These are phyloP conservation scores for Prunella vulgaris DNA, from an alignment of 257 asterid genomes.

Conservation along the genomic window DNA sequence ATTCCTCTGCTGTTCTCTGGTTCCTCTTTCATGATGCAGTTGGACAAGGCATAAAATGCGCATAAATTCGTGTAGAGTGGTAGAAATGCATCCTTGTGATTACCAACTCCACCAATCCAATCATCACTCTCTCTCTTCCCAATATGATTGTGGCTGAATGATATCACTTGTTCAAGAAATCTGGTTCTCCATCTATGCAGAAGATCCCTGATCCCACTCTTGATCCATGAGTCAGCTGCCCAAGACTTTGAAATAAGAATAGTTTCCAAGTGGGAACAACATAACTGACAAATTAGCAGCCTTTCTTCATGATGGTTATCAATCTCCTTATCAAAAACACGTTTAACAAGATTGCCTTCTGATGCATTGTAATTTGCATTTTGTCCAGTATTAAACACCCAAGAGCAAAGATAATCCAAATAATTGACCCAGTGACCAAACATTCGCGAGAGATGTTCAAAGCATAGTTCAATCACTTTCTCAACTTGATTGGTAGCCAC, in stretches of 20 bases:
- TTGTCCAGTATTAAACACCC: slow-evolving; percentile 54
- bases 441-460: slow-evolving; percentile 59
- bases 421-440: slow-evolving; percentile 72
- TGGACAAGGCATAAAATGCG: slow-evolving; percentile 62
- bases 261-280: slow-evolving; percentile 70
- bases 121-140: slow-evolving; percentile 35
- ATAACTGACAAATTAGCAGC: slow-evolving; percentile 71
- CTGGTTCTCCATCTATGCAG: slow-evolving; percentile 60
- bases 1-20: slow-evolving; percentile 27
- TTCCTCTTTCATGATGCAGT: slow-evolving; percentile 40
- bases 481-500: slow-evolving; percentile 78
- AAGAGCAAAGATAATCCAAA: slow-evolving; percentile 61
- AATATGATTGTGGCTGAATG: slow-evolving; percentile 36
- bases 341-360: slow-evolving; percentile 73
- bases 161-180: slow-evolving; percentile 48
- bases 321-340: slow-evolving; percentile 93
- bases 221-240: slow-evolving; percentile 19
- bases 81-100: slow-evolving; percentile 82
- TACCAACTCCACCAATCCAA: slow-evolving; percentile 95
- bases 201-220: slow-evolving; percentile 30
- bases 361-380: slow-evolving; percentile 34
- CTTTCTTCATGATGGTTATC: slow-evolving; percentile 96
- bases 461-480: slow-evolving; percentile 70
- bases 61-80: slow-evolving; percentile 73
- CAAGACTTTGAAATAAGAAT: slow-evolving; percentile 34